Evolutionary conservation across 495 filamentous ascomycete species (phyloP), one percentile per base, ranked within the genome.

Genomic region (Sordaria brevicollis): DNA sequence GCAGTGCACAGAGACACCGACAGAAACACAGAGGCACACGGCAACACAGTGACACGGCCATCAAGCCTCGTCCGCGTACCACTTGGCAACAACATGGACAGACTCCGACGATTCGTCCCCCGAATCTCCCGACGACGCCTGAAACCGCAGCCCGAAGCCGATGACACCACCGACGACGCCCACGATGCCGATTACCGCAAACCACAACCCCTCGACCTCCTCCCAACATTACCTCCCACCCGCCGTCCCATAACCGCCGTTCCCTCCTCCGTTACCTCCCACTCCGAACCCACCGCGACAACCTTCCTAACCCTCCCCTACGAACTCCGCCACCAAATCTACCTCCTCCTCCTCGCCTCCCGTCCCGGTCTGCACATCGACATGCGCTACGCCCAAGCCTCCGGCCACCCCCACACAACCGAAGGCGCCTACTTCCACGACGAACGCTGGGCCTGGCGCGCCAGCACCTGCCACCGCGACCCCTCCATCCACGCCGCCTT

Each of bases 291-390:
- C 5, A 62, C 66, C 10, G 38, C 62, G 33, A 77, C 76, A 2
- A 73, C 74, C 37, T 84, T 79, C 70, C 81, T 74, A 4, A 87
- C 85, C n/a, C 78, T 81, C 19, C 80, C 80, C 0, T 69, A 77
- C 31, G 80, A 81, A 39, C 67, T 81, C 17, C 75, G 80, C 4
- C 75, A 74, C 31, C 71, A 76, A 13, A 79, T 81, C 34, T 80
- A 73, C 67, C 71, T 65, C 34, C 54, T 71, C 54, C 38, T 71
- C n/a, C 66, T 75, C 57, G 54, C 67, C 35, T 9, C 3, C 62
- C 74, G 71, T 68, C 66, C 70, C 15, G 41, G 41, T 49, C 70
- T 75, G 17, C 74, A 75, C 70, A 11, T 73, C 35, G 71, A 75
- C 67, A 65, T 75, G 65, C 71, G 71, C n/a, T 75, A 73, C 70